Evolutionary conservation across 2,329 filamentous ascomycete genomes (phyloP), one percentile per base, ranked within the genome.

Genomic region (Exserohilum turcica): DNA sequence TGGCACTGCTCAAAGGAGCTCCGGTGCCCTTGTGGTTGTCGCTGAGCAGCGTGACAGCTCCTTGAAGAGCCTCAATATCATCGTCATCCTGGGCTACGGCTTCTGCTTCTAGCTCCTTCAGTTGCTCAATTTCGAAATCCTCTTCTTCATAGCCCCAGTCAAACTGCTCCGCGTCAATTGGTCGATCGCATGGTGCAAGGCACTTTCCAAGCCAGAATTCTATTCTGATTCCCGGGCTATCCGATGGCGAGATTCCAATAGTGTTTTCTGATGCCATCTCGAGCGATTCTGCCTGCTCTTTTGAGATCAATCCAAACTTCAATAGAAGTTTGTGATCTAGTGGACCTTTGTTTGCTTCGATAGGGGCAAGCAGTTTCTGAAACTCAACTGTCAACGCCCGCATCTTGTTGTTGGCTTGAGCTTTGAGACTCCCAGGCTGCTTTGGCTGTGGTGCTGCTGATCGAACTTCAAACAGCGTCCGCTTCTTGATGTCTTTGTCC

Each of bases 381-480:
- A 66, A 67, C 5, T 38, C 43, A 1, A 28, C 54, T 0, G 63
- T 65, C 27, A 71, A 57, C 0, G 71, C 68, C 49, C 74, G 76
- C 38, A 86, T 71, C 6, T 75, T 71, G 31, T 59, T 74, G 8
- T 61, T 73, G 6, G 81, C 76, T 10, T 70, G 69, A 0, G 59
- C 57, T 28, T 78, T 70, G 6, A 77, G 59, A 16, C 79, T 75
- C 1, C 79, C 79, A 2, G 57, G 57, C 10, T 48, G 48, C 36
- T 62, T 69, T 40, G 60, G 54, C 32, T 57, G 60, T 39, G 64
- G 60, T 5, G 59, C 35, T 9, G 35, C 56, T 7, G 49, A 56
- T 15, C 83, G 81, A 1, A 92, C 74, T 52, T 87, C 83, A 67
- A 79, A 91, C 3, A 95, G 65, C 0, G 86, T 91, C 12, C 85